Base-by-base conservation (phyloP, 139 green algal species). In the Closterium sp. region DNA sequence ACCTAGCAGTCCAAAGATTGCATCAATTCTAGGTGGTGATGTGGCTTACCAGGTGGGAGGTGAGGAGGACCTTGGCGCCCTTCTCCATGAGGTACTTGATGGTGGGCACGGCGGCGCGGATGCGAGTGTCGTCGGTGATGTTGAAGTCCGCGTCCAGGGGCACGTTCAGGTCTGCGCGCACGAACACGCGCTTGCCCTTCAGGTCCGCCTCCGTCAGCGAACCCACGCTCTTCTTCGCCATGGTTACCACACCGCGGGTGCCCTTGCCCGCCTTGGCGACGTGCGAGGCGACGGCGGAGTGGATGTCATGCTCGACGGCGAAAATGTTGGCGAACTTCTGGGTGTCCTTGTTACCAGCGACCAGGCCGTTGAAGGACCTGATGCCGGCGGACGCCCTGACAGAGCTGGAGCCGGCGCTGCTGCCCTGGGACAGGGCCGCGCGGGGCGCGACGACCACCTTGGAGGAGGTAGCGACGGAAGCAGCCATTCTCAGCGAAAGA, bases 81-180 rank as follows among this genome's bases (percentile, higher is more conserved):
- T 99, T 98, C 88, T 98, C 96, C 33, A 97, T 87, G 85, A 99
- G 96, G 91, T 95, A 95, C 89, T 96, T 97, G 30, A 99, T 95
- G 38, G 98, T 99, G 89, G 98, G 98, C 81, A 99, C 93, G 6
- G 98, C 97, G 84, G 97, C 98, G 34, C 98, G 95, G 93, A 99
- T 98, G 93, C 98, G 96, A 28, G 98, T 99, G 96, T 99, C 98
- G 93, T 99, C 98, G n/a, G 96, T 98, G 96, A 99, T 99, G 35
- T 97, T 97, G 85, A 95, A 93, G 84, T 97, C 93, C 85, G 95
- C 97, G 95, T 99, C 96, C 23, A 99, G 96, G 19, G 98, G 98
- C 35, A 99, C 98, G 96, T 99, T 99, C 84, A 99, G 96, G 93
- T 99, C 98, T 55, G 96, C 96, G 89, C 97, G 95, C 33, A 98